Base-by-base conservation (phyloP, 2,329 filamentous ascomycete genomes). In the Colletotrichum filicis region DNA sequence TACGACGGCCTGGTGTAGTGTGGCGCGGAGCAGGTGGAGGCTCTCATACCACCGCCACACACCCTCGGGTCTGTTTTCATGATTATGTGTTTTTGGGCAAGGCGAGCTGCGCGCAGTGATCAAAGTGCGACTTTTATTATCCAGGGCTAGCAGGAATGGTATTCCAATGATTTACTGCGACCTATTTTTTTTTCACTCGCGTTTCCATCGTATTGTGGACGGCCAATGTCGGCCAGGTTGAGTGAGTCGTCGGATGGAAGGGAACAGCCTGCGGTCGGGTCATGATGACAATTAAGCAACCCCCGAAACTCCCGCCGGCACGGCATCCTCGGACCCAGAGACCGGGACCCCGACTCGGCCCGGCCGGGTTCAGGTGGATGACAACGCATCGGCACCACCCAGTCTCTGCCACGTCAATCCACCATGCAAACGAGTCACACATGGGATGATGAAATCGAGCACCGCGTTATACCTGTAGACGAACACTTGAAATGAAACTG, bases 1-100 rank as follows among this genome's bases (percentile, higher is more conserved):
- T 99, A 99, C 80, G 97, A 99, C 81, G 97, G 97, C 28, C 86
- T 99, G 80, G 97, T 99, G 82, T 98, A 82, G 78, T 68, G 49
- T 64, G 28, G 53, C 9, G 60, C 16, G n/a, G 35, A 49, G 63
- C 46, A 52, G 6, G 11, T 9, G 37, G 37, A 28, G 24, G 26
- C 7, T 62, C 28, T 56, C 8, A 14, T 19, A 37, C 28, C 16
- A 35, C n/a, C 26, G 30, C 37, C 37, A 42, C 37, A 42, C 14
- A 3, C 42, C 56, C 30, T 42, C 24, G 26, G 46, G 42, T 66
- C 16, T 60, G 64, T 66, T 37, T 65, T 64, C 26, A 60, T 56
- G 35, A 16, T 30, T 26, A 19, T 66, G n/a, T 71, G 28, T 58
- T 57, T 71, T 57, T 60, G 49, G 55, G 35, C 70, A 52, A 66